phyloP scores from a whole-genome alignment of 2,329 filamentous ascomycete genomes.

The Coniochaeta ligniaria region DNA sequence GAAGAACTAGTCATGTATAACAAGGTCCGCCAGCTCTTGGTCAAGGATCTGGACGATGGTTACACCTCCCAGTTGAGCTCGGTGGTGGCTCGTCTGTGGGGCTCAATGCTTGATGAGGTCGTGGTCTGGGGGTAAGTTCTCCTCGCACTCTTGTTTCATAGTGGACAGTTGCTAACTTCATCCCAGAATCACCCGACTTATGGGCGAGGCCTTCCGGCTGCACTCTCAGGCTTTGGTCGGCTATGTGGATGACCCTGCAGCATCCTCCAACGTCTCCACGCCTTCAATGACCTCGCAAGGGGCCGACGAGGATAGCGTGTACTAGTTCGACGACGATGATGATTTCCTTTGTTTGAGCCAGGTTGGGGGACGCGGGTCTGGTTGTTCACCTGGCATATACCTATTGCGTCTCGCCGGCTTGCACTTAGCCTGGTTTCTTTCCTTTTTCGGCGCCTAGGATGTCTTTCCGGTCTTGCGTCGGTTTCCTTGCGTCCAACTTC shows the following conservation, averaged over 20 bases:
- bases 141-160: background rate
- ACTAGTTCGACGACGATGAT: constrained; percentile 48
- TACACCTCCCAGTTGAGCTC: constrained; percentile 83
- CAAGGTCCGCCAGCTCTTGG: constrained; percentile 83
- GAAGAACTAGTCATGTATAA: constrained; percentile 87
- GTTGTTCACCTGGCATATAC: constrained; percentile 38
- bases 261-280: constrained; percentile 61
- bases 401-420: constrained; percentile 14
- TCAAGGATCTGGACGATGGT: constrained; percentile 79
- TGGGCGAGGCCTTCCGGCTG: constrained; percentile 97
- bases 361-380: constrained; percentile 11
- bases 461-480: constrained; percentile 21
- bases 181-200: constrained; percentile 80
- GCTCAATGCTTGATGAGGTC: constrained; percentile 95
- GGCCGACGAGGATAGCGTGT: constrained; percentile 65
- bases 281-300: constrained; percentile 68
- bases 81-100: constrained; percentile 93
- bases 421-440: constrained; percentile 10
- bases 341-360: constrained; percentile 35
- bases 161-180: constrained; percentile 42
- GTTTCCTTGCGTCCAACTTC: constrained; percentile 14
- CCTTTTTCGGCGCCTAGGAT: constrained; percentile 12
- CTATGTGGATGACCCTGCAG: constrained; percentile 80
- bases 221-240: constrained; percentile 91
- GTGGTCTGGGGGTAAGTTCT: constrained; percentile 94